phyloP scores from a whole-genome alignment of 371 early-diverging fungal species.

The Mucor lusitanicus region DNA sequence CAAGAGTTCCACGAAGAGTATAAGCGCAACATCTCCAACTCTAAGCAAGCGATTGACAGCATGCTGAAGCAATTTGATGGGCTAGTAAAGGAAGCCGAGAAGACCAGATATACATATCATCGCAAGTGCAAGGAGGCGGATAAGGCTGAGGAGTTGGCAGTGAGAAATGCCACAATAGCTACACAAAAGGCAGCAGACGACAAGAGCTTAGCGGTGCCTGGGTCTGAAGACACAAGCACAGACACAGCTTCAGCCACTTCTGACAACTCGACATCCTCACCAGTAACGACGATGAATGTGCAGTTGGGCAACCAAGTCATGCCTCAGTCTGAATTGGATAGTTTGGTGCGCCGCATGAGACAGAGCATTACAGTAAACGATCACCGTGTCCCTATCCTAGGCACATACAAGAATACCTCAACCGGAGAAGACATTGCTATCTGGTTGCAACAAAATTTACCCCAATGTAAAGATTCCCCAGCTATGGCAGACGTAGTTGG shows the following conservation, averaged over 20 bases:
- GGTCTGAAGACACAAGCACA: neutral
- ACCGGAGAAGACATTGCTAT: slow-evolving; percentile 69
- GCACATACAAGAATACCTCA: slow-evolving; percentile 68
- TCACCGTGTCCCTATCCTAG: slow-evolving; percentile 70
- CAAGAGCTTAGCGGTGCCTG: neutral
- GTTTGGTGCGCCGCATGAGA: slow-evolving; percentile 51
- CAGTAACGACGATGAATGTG: slow-evolving; percentile 11
- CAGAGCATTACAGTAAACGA: slow-evolving; percentile 63
- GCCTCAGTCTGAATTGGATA: slow-evolving; percentile 34
- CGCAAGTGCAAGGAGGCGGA: slow-evolving; percentile 55
- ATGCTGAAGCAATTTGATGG: slow-evolving; percentile 59
- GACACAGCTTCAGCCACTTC: slow-evolving; percentile 5
- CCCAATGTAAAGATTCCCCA: slow-evolving; percentile 60
- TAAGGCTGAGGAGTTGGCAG: slow-evolving; percentile 43
- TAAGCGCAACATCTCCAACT: slow-evolving; percentile 51
- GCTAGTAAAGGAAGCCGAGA: slow-evolving; percentile 52
- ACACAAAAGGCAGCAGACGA: slow-evolving; percentile 21
- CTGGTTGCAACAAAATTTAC: slow-evolving; percentile 71
- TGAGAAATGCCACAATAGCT: slow-evolving; percentile 4
- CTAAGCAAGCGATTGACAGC: slow-evolving; percentile 64
- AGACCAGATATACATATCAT: slow-evolving; percentile 46
- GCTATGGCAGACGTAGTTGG: slow-evolving; percentile 71
- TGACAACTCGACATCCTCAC: neutral
- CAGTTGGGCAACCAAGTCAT: slow-evolving; percentile 38
- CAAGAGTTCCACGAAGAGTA: slow-evolving; percentile 62